A percentile compares a stretch with the other conserved stretches of the same genome.
These are phyloP conservation scores for Trichosporon asahii DNA, from an alignment of 1,284 basidiomycete genomes.

Conservation along the genomic window DNA sequence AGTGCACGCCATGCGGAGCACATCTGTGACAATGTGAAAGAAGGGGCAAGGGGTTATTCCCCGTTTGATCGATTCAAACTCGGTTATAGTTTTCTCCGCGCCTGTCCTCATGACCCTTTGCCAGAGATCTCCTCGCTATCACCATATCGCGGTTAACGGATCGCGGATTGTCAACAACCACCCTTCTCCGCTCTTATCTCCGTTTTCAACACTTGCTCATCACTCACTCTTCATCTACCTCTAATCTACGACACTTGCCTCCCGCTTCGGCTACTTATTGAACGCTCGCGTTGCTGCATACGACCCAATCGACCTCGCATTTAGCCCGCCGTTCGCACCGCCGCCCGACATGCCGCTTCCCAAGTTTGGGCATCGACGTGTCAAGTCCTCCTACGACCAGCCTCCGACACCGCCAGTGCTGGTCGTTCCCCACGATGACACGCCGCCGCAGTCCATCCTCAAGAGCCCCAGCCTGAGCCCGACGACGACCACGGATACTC, in stretches of 20 bases:
- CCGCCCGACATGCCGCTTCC: background rate
- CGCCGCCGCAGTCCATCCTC: background rate
- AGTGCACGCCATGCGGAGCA: background rate
- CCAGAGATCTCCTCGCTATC: background rate
- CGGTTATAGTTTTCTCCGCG: background rate
- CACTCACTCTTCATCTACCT: background rate
- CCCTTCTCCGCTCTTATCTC: background rate
- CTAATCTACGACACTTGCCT: background rate
- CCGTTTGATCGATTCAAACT: background rate
- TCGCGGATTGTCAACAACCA: background rate
- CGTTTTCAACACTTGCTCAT: background rate
- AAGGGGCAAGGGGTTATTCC: background rate
- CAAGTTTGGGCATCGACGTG: constrained; percentile 5
- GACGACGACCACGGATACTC: background rate
- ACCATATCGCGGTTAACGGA: background rate
- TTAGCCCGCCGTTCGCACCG: background rate
- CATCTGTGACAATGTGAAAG: background rate
- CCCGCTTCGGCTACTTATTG: background rate
- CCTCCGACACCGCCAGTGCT: background rate
- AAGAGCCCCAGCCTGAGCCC: constrained; percentile 6
- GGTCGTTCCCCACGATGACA: background rate
- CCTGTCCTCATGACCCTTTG: background rate
- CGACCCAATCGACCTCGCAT: background rate
- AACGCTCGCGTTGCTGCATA: background rate
- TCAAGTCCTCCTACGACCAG: constrained; percentile 2